Percentiles rank a stretch among this genome's conserved stretches.
These are phyloP conservation scores for Mytilinidion resinicola DNA, from an alignment of 495 filamentous ascomycete species.

Conservation along the genomic window DNA sequence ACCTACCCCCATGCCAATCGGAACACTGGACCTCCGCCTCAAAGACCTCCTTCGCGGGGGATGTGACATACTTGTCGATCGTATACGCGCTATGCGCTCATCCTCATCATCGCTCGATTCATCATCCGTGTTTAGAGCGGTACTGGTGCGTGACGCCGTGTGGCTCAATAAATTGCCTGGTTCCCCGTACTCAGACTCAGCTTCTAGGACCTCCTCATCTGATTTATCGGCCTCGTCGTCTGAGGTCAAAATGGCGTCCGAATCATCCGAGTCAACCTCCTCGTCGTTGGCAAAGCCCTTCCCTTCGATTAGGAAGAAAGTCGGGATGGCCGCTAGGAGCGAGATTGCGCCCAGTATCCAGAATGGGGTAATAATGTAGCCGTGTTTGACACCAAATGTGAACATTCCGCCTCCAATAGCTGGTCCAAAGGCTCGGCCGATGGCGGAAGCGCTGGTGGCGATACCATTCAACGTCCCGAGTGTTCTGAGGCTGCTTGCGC, in stretches of 20 bases:
- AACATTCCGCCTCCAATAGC: constrained; percentile 40
- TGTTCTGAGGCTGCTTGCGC: constrained; percentile 62
- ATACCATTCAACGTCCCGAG: constrained; percentile 88
- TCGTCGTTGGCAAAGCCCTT: constrained; percentile 58
- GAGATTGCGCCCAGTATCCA: constrained; percentile 62
- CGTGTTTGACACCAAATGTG: constrained; percentile 61
- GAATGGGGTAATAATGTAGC: constrained; percentile 72
- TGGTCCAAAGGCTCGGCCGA: constrained; percentile 74
- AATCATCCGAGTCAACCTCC: constrained; percentile 37
- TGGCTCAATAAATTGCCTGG: constrained; percentile 17
- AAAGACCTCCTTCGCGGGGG: background rate
- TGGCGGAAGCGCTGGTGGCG: constrained; percentile 67
- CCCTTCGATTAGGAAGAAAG: constrained; percentile 66
- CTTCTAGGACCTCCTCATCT: constrained; percentile 6
- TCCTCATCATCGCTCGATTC: constrained; percentile 62
- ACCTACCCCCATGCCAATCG: constrained; percentile 26
- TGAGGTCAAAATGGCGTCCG: constrained; percentile 3
- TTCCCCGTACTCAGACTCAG: constrained; percentile 27
- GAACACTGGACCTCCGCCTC: constrained; percentile 20
- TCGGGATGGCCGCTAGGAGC: constrained; percentile 55
- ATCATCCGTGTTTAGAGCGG: constrained; percentile 30
- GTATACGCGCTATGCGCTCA: background rate
- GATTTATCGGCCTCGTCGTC: background rate
- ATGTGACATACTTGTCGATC: too few relatives aligned
- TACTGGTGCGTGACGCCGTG: constrained; percentile 17